Conservation (phyloP, 1,284 basidiomycete genomes). For the Phellopilus nigrolimitatus region DNA sequence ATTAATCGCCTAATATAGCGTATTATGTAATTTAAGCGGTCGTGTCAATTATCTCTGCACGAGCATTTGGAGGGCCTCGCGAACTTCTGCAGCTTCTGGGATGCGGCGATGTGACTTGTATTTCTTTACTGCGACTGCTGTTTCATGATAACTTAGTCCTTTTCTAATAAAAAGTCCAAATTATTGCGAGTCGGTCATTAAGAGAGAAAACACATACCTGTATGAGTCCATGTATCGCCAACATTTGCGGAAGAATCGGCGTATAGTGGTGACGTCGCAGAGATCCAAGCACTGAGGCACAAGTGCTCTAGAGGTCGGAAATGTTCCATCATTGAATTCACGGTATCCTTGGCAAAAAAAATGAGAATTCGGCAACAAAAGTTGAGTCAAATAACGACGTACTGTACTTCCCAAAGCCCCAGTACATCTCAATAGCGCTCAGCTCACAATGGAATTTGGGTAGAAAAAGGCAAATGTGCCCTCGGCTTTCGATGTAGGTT, state of each 20-base stretch:
- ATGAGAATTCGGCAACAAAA: not conserved
- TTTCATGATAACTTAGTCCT: slow-evolving; percentile 9
- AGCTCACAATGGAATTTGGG: slow-evolving; percentile 26
- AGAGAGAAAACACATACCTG: slow-evolving; percentile 3
- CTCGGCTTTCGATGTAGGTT: slow-evolving; percentile 15
- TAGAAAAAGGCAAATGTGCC: slow-evolving; percentile 24
- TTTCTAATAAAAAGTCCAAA: too few relatives aligned
- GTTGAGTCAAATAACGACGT: slow-evolving; percentile 14
- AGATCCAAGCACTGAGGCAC: slow-evolving; percentile 24
- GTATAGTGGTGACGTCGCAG: slow-evolving; percentile 21
- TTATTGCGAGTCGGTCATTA: too few relatives aligned
- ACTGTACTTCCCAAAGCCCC: slow-evolving; percentile 26
- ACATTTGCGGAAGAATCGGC: slow-evolving; percentile 24
- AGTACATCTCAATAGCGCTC: slow-evolving; percentile 26
- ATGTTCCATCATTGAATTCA: slow-evolving; percentile 24
- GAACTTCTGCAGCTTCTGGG: too few relatives aligned
- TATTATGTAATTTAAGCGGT: too few relatives aligned
- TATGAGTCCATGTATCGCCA: slow-evolving; percentile 27
- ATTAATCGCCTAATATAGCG: too few relatives aligned
- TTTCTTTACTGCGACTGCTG: slow-evolving; percentile 16
- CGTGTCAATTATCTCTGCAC: too few relatives aligned
- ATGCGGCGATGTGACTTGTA: slow-evolving; percentile 19
- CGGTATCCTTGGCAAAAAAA: too few relatives aligned
- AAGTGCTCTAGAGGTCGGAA: slow-evolving; percentile 23
- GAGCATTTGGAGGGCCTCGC: too few relatives aligned